Conservation (phyloP, 805 yeast genomes). For the Hagleromyces aurorensis region DNA sequence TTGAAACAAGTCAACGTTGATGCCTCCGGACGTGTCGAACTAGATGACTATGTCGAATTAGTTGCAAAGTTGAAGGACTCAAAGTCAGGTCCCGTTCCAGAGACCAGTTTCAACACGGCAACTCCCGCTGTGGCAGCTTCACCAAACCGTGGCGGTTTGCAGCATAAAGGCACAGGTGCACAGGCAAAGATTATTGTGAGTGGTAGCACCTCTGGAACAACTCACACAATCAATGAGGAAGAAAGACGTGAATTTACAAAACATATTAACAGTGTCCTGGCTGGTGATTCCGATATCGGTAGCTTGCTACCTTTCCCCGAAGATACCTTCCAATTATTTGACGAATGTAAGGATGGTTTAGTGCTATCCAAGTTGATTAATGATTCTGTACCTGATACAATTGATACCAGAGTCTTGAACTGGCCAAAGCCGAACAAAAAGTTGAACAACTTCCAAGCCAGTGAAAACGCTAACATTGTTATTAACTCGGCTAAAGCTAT, state of each 20-base stretch:
- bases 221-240: conserved; percentile 95
- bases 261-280: conserved; percentile 85
- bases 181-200: conserved; percentile 75
- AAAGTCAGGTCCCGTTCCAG: conserved; percentile 23
- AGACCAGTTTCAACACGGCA: conserved; percentile 26
- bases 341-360: conserved; percentile 93
- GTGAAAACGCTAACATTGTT: conserved; percentile 95
- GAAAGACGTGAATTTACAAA: conserved; percentile 93
- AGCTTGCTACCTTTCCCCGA: conserved; percentile 83
- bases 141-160: conserved; percentile 31
- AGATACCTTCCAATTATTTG: conserved; percentile 90
- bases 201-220: conserved; percentile 84
- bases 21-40: conserved; percentile 93
- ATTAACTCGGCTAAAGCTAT: conserved; percentile 98
- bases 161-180: conserved; percentile 45
- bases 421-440: conserved; percentile 72
- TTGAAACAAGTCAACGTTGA: conserved; percentile 86
- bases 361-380: conserved; percentile 88
- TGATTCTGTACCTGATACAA: conserved; percentile 97
- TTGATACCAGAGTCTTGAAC: conserved; percentile 94
- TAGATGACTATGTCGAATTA: conserved; percentile 87
- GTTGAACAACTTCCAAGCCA: conserved; percentile 89
- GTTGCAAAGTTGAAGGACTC: conserved; percentile 66
- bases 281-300: conserved; percentile 84
- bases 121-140: conserved; percentile 27